phyloP scores from a whole-genome alignment of 345 rosid genomes.

The Mercurialis annua region DNA sequence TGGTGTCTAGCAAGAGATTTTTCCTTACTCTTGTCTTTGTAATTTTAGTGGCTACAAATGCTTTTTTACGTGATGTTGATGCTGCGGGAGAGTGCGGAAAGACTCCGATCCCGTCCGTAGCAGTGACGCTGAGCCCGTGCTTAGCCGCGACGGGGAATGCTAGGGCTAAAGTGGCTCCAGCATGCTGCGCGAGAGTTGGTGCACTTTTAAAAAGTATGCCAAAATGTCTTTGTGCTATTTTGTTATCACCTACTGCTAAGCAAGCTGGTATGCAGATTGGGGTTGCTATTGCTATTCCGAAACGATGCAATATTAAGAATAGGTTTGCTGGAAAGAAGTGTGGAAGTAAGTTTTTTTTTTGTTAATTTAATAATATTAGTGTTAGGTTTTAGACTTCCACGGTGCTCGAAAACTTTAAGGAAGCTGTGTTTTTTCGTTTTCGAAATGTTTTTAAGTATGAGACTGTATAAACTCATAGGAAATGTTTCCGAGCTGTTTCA shows the following conservation, averaged over 20 bases:
- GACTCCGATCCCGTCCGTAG: slow-evolving; percentile 59
- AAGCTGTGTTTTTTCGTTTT: too few relatives aligned
- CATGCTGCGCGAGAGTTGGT: slow-evolving; percentile 67
- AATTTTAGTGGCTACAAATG: slow-evolving; percentile 27
- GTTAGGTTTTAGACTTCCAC: too few relatives aligned
- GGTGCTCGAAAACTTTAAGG: too few relatives aligned
- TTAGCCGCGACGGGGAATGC: slow-evolving; percentile 56
- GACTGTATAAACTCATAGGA: too few relatives aligned
- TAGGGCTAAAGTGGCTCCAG: slow-evolving; percentile 46
- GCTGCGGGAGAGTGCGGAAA: slow-evolving; percentile 74
- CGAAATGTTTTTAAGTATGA: too few relatives aligned
- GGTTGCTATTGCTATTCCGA: slow-evolving; percentile 70
- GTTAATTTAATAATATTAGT: too few relatives aligned
- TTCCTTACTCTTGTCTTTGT: slow-evolving; percentile 24
- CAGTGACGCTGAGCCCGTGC: slow-evolving; percentile 76
- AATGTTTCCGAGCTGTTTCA: too few relatives aligned
- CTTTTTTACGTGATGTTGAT: slow-evolving; percentile 13
- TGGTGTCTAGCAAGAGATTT: slow-evolving; percentile 25
- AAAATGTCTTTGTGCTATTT: slow-evolving; percentile 67
- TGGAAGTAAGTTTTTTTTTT: slow-evolving; percentile 71
- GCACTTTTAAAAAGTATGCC: slow-evolving; percentile 65
- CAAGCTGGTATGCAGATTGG: slow-evolving; percentile 72
- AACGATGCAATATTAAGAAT: slow-evolving; percentile 74
- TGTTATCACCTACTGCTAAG: slow-evolving; percentile 77
- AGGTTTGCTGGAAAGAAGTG: slow-evolving; percentile 72